Base-by-base conservation (phyloP, 106 monocot genomes). In the Gastrodia elata region DNA sequence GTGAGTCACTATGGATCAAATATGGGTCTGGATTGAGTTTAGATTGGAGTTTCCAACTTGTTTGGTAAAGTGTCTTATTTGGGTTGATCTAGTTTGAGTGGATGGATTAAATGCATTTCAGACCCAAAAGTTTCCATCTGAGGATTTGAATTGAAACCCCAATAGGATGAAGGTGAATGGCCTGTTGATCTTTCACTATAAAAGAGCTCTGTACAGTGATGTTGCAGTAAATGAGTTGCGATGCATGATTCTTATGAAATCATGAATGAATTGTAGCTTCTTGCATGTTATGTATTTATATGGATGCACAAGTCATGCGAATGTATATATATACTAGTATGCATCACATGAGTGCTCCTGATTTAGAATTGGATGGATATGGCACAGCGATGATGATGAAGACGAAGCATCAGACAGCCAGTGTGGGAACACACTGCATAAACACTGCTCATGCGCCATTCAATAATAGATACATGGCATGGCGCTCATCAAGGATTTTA, bases 391-490 rank as follows among this genome's bases (percentile, higher is more conserved):
- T 2, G 25, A 24, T 11, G 69, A 69, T 40, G 69, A 10, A 0
- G 25, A 24, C 4, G 69, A 69, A 24, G 69, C 69, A 8, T 69
- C 67, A 26, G 69, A 69, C 15, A 22, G 35, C 38, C 40, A 69
- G 25, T 40, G 26, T 41, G 39, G 26, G 40, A 69, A 40, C 7
- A 26, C 2, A 24, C 15, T 8, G 40, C 38, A 16, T 13, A 67
- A 40, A 39, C 39, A 69, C 1, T 69, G 69, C 26, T 11, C 10
- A 3, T 69, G 69, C 6, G 24, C 25, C 24, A 69, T 69, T 25
- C 69, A 69, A 6, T 69, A 69, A n/a, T n/a, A n/a, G n/a, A n/a
- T n/a, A n/a, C n/a, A n/a, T n/a, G 69, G 25, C 9, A 69, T 24
- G 8, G 20, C n/a, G 2, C 22, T 20, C 67, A 5, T 52, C 22